Base-by-base conservation (phyloP, 2,329 filamentous ascomycete genomes). In the Nannizziopsis barbatae region DNA sequence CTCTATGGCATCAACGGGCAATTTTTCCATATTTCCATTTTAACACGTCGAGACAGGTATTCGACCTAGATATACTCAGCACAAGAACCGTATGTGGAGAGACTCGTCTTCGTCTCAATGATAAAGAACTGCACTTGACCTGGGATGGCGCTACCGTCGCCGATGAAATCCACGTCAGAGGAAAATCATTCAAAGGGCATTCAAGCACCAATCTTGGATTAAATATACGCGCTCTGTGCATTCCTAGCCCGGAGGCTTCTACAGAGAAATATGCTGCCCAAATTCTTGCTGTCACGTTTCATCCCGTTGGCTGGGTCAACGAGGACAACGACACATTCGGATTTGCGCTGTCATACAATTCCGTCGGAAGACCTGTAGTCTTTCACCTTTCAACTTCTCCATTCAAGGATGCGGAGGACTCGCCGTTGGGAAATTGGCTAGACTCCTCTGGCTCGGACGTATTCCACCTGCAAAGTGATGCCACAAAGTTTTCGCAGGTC, bases 261-360 rank as follows among this genome's bases (percentile, higher is more conserved):
- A 36, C 48, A 11, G 44, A 49, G 27, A 43, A 52, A 27, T 52
- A 53, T 39, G 52, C 58, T 45, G 58, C 56, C 30, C 60, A 60
- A 36, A 53, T 63, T 17, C 52, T 64, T 35, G 58, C 58, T 11
- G 52, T 64, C 44, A 55, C 55, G 2, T 56, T 62, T 17, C 48
- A 58, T 37, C 53, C 56, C 18, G 47, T 46, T 20, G 55, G 52
- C 36, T 47, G 55, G 17, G 47, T 45, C 32, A 44, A 42, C 22
- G 49, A 53, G 35, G 52, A 57, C 22, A 55, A 56, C 37, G 50
- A 53, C n/a, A 40, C 49, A n/a, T 56, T 59, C n/a, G 62, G 62
- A n/a, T 64, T 64, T 50, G 59, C 61, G 2, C 53, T 60, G 35
- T 64, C 61, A 1, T 62, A 62, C 45, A 60, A 57, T 42, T 57